Evolutionary conservation across 129 eudicot genomes (phyloP).

Genomic region (Pittosporum tobira): DNA sequence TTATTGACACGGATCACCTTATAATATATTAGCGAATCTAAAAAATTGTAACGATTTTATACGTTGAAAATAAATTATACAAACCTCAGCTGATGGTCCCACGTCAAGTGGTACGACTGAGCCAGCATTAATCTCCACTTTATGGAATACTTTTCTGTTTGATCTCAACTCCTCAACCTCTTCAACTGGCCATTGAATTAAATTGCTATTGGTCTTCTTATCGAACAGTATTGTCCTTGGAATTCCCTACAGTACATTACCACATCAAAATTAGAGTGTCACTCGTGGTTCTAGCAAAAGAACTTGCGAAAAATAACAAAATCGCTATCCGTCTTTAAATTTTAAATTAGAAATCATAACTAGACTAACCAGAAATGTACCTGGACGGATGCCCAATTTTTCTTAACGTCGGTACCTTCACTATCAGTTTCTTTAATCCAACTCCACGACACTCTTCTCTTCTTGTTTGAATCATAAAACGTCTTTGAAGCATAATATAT

Average conservation of each 20-base stretch:
- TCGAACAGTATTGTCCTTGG: slow-evolving; percentile 72
- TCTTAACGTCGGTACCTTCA: slow-evolving; percentile 44
- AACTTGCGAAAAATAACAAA: too few species aligned
- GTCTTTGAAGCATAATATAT: slow-evolving; percentile 76
- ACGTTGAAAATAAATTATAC: background rate
- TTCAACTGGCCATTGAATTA: slow-evolving; percentile 82
- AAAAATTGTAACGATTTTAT: too few species aligned
- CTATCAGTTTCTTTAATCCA: slow-evolving; percentile 68
- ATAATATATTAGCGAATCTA: too few species aligned
- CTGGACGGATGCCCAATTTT: slow-evolving; percentile 80
- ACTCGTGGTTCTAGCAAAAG: too few species aligned
- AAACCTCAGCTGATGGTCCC: slow-evolving; percentile 55
- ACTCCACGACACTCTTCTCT: slow-evolving; percentile 69
- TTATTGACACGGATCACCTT: background rate
- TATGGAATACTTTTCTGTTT: slow-evolving; percentile 27
- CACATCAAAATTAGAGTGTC: background rate
- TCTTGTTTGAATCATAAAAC: slow-evolving; percentile 60
- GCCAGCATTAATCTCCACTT: slow-evolving; percentile 45
- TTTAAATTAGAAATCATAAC: too few species aligned
- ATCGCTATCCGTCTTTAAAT: too few species aligned
- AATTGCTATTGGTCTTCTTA: slow-evolving; percentile 54
- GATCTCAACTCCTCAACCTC: slow-evolving; percentile 61
- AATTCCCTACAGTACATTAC: slow-evolving; percentile 39
- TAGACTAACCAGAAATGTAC: too few species aligned
- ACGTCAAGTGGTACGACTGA: slow-evolving; percentile 59